Evolutionary conservation across 192 early-diverging fungal genomes (phyloP).

Genomic region (Lunasporangiospora selenospora): DNA sequence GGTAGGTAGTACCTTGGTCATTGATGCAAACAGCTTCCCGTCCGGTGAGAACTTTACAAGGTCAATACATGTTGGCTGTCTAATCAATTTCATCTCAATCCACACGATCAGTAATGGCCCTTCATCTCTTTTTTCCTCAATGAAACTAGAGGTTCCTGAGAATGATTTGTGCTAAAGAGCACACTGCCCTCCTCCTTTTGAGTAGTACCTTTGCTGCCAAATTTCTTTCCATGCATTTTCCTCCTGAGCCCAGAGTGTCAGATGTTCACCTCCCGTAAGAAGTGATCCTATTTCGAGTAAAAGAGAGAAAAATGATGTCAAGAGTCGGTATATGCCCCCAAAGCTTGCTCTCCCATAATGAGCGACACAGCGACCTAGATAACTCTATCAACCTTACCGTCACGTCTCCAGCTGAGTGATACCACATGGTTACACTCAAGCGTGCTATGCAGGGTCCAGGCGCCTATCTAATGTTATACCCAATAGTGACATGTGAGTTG

Average conservation of each 20-base stretch:
- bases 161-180: too few species aligned
- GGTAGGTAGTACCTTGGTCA: conserved; percentile 56
- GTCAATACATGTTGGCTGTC: conserved; percentile 47
- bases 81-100: too few species aligned
- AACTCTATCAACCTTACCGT: conserved; percentile 11
- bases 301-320: neutral
- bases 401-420: conserved; percentile 36
- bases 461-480: conserved; percentile 24
- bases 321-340: neutral
- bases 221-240: conserved; percentile 33
- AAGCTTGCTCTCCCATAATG: neutral
- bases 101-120: too few species aligned
- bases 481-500: too few species aligned
- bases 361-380: neutral
- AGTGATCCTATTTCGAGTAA: conserved; percentile 27
- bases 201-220: conserved; percentile 51
- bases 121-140: too few species aligned
- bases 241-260: conserved; percentile 44
- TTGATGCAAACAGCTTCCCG: conserved; percentile 65
- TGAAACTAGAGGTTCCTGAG: too few species aligned
- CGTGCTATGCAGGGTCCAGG: conserved; percentile 15
- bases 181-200: too few species aligned
- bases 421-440: conserved; percentile 28
- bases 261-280: conserved; percentile 41
- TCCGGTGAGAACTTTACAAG: conserved; percentile 66